Conservation (phyloP, 2,329 filamentous ascomycete species). For the Tolypocladium inflatum region DNA sequence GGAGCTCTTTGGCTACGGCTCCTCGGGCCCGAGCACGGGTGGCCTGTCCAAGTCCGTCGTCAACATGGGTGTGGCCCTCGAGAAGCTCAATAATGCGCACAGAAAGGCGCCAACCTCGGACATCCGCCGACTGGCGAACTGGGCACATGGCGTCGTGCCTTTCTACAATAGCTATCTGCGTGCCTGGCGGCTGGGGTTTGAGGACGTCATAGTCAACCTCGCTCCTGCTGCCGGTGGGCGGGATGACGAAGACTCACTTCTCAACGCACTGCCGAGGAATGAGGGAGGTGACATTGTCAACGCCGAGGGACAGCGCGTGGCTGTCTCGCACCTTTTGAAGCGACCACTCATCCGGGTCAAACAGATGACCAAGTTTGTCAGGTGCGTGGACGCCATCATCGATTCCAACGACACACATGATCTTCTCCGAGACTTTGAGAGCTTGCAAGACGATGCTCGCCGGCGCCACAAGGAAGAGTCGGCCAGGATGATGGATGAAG, state of each 20-base stretch:
- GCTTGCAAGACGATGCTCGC: conserved; percentile 66
- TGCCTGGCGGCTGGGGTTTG: conserved; percentile 87
- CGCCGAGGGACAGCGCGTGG: conserved; percentile 76
- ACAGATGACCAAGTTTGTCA: conserved; percentile 75
- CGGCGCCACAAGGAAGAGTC: conserved; percentile 54
- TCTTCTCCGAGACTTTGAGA: conserved; percentile 48
- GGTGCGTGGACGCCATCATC: conserved; percentile 49
- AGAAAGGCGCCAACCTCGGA: conserved; percentile 69
- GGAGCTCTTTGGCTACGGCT: conserved; percentile 55
- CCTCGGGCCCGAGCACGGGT: conserved; percentile 42
- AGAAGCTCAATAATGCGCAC: conserved; percentile 74
- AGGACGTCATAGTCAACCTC: conserved; percentile 88
- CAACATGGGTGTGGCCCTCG: conserved; percentile 84
- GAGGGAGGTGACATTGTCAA: conserved; percentile 59
- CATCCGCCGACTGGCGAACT: conserved; percentile 61
- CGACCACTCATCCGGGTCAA: conserved; percentile 81
- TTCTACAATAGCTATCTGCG: conserved; percentile 80
- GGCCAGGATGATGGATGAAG: conserved; percentile 72
- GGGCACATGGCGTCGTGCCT: conserved; percentile 69
- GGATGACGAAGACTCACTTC: conserved; percentile 51
- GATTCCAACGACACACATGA: conserved; percentile 36
- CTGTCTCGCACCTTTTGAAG: conserved; percentile 89
- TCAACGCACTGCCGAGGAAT: conserved; percentile 51
- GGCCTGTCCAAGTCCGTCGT: conserved; percentile 77
- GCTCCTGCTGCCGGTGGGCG: conserved; percentile 50